Evolutionary conservation across 2,329 filamentous ascomycete genomes (phyloP).

Genomic region (Aspergillus sojae): DNA sequence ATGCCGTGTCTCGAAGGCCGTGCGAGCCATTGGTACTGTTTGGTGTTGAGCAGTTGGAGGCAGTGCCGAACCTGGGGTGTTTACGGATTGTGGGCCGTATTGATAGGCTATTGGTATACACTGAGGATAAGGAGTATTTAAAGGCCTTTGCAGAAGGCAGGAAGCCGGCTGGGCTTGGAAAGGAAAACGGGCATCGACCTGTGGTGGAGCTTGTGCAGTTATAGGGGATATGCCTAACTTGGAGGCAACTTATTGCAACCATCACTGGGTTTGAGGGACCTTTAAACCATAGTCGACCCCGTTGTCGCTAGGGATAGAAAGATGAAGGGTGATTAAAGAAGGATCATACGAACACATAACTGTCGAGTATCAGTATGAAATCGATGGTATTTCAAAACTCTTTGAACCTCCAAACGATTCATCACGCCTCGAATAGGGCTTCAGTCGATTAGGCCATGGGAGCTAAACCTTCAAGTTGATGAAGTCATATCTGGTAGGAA

Average conservation of each 20-base stretch:
- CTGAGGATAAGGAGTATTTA: not conserved
- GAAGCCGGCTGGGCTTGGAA: not conserved
- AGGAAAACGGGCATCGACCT: not conserved
- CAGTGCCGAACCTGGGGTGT: not conserved
- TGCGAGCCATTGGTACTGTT: not conserved
- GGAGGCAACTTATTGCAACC: too few relatives aligned
- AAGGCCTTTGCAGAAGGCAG: not conserved
- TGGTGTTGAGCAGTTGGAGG: not conserved
- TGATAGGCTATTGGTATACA: not conserved
- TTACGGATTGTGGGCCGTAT: not conserved
- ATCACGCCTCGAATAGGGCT: too few relatives aligned
- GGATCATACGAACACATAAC: too few relatives aligned
- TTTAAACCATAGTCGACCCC: too few relatives aligned
- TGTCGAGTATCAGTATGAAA: accelerated
- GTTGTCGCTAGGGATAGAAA: too few relatives aligned
- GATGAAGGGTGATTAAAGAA: too few relatives aligned
- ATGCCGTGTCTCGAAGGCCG: not conserved
- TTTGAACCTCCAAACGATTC: too few relatives aligned
- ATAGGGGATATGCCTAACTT: not conserved
- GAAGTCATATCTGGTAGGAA: too few relatives aligned
- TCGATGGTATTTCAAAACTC: accelerated
- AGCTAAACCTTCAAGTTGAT: too few relatives aligned
- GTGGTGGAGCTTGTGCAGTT: not conserved
- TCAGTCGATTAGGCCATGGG: too few relatives aligned
- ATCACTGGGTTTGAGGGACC: too few relatives aligned